Conservation (phyloP, 2,329 filamentous ascomycete genomes). For the Stenocarpella maydis region DNA sequence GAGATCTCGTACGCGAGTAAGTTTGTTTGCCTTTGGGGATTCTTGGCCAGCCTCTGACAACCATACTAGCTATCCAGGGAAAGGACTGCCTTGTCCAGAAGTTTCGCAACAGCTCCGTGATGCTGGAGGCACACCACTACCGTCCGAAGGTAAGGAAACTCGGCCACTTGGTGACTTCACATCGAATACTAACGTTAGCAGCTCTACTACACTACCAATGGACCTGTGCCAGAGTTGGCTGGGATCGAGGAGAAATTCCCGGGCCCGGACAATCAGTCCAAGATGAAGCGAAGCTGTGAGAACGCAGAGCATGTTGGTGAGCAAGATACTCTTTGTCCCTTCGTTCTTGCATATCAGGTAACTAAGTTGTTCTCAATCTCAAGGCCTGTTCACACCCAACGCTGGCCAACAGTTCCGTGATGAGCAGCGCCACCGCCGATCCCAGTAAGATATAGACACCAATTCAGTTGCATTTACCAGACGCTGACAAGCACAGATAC, state of each 20-base stretch:
- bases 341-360: background rate
- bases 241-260: constrained; percentile 82
- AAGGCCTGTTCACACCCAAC: constrained; percentile 82
- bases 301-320: constrained; percentile 85
- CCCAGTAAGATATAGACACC: constrained; percentile 59
- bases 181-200: constrained; percentile 41
- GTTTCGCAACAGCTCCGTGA: constrained; percentile 95
- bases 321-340: constrained; percentile 43
- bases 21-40: constrained; percentile 43
- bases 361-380: background rate
- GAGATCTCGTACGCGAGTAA: constrained; percentile 95
- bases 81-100: constrained; percentile 91
- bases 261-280: constrained; percentile 81
- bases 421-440: constrained; percentile 78
- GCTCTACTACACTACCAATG: constrained; percentile 62
- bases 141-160: constrained; percentile 75
- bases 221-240: constrained; percentile 58
- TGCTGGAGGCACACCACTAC: constrained; percentile 84
- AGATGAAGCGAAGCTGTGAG: constrained; percentile 86
- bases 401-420: constrained; percentile 76
- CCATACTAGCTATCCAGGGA: constrained; percentile 79
- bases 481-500: constrained; percentile 40
- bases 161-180: background rate
- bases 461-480: background rate
- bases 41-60: constrained; percentile 40